Evolutionary conservation across 768 basidiomycete genomes (phyloP).

Genomic region (Podaxis sp.): DNA sequence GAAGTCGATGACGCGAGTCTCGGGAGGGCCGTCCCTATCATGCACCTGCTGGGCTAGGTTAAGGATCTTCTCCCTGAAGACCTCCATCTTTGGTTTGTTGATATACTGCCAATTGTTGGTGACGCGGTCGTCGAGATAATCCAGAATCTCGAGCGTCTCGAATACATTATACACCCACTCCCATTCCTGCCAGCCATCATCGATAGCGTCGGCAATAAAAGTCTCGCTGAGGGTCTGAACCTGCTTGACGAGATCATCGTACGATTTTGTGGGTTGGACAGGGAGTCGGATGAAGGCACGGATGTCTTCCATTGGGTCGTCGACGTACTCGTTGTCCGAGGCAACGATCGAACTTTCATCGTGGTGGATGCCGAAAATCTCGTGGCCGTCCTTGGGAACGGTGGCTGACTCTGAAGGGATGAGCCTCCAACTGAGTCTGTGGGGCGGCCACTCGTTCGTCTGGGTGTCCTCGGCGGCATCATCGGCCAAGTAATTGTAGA

Average conservation of each 20-base stretch:
- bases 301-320: constrained; percentile 8
- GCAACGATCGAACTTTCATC: constrained; percentile 1
- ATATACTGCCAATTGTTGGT: constrained; percentile 13
- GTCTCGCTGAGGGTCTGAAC: constrained; percentile 4
- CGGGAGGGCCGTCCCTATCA: constrained; percentile 1
- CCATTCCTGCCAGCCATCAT: constrained; percentile 14
- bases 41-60: constrained; percentile 7
- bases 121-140: constrained; percentile 12
- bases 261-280: background rate
- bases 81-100: constrained; percentile 14
- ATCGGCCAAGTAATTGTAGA: constrained; percentile 4
- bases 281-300: constrained; percentile 13
- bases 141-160: constrained; percentile 12
- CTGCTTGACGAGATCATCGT: constrained; percentile 4
- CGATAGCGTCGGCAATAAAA: constrained; percentile 8
- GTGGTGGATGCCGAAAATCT: constrained; percentile 9
- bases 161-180: constrained; percentile 15
- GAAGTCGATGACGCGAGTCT: constrained; percentile 13
- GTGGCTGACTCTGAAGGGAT: constrained; percentile 8
- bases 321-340: constrained; percentile 6
- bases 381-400: background rate
- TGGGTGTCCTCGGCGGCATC: background rate
- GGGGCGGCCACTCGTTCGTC: background rate
- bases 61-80: constrained; percentile 11
- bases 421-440: constrained; percentile 10